Evolutionary conservation across 176 grass and related monocot genomes (phyloP).

Genomic region (Elymus sibiricus): DNA sequence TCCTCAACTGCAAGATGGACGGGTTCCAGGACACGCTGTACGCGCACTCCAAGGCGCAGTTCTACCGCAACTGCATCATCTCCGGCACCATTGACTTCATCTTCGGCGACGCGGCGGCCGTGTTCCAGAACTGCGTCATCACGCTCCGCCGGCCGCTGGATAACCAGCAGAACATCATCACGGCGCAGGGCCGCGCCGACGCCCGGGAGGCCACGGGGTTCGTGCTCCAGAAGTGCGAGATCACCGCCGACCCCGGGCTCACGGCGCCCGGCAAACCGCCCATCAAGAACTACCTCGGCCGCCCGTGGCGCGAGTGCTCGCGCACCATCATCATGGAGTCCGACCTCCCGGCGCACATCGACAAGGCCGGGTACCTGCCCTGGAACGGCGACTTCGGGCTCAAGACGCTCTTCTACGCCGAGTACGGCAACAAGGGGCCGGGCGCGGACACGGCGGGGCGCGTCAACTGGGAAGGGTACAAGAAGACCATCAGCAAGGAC

Average conservation of each 20-base stretch:
- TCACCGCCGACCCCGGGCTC: constrained; percentile 46
- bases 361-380: constrained; percentile 68
- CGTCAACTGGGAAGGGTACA: constrained; percentile 63
- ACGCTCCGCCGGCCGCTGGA: constrained; percentile 61
- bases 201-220: constrained; percentile 74
- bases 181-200: constrained; percentile 76
- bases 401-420: constrained; percentile 67
- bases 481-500: constrained; percentile 43
- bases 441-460: constrained; percentile 39
- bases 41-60: constrained; percentile 80
- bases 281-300: constrained; percentile 61
- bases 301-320: constrained; percentile 75
- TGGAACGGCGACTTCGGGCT: constrained; percentile 75
- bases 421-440: constrained; percentile 70
- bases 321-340: constrained; percentile 84
- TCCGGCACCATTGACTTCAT: constrained; percentile 85
- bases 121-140: constrained; percentile 92
- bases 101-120: constrained; percentile 79
- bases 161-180: constrained; percentile 88
- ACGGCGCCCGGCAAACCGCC: constrained; percentile 2
- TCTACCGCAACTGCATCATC: constrained; percentile 87
- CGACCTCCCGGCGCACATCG: constrained; percentile 58
- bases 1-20: constrained; percentile 89
- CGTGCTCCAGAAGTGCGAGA: constrained; percentile 82
- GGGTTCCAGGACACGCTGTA: constrained; percentile 95